These are phyloP conservation scores for Gorgonomyces haynaldii DNA, from an alignment of 192 early-diverging fungal species.

Conservation along the genomic window DNA sequence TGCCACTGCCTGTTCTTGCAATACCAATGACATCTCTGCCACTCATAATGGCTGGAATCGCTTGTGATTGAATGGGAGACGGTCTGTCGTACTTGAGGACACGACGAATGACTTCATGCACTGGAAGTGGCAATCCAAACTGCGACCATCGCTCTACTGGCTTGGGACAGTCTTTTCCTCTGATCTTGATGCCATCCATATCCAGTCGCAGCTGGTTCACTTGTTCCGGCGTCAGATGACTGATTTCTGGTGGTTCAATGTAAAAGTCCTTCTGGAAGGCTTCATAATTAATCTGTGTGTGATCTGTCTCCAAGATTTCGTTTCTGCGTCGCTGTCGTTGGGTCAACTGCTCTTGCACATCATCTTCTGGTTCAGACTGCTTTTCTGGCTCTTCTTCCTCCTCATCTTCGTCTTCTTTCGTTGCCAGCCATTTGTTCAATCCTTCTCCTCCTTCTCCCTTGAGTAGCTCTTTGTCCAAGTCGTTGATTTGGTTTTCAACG, in stretches of 20 bases:
- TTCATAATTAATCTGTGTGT: constrained; percentile 74
- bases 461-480: background rate
- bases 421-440: too few relatives aligned
- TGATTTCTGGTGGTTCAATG: constrained; percentile 86
- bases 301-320: constrained; percentile 79
- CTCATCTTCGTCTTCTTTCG: constrained; percentile 14
- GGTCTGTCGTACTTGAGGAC: constrained; percentile 73
- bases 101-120: constrained; percentile 62
- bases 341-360: constrained; percentile 57
- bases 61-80: constrained; percentile 82
- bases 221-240: constrained; percentile 65
- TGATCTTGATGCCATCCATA: constrained; percentile 86
- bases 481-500: too few relatives aligned
- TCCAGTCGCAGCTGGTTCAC: constrained; percentile 75
- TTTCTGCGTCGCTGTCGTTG: constrained; percentile 70
- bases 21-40: constrained; percentile 93
- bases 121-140: constrained; percentile 69
- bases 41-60: constrained; percentile 91
- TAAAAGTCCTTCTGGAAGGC: constrained; percentile 87
- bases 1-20: constrained; percentile 87
- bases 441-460: background rate
- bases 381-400: constrained; percentile 12
- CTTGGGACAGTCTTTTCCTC: constrained; percentile 83
- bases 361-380: constrained; percentile 23
- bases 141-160: constrained; percentile 91